Evolutionary conservation across 192 early-diverging fungal genomes (phyloP).

Genomic region (Rhizophagus sp.): DNA sequence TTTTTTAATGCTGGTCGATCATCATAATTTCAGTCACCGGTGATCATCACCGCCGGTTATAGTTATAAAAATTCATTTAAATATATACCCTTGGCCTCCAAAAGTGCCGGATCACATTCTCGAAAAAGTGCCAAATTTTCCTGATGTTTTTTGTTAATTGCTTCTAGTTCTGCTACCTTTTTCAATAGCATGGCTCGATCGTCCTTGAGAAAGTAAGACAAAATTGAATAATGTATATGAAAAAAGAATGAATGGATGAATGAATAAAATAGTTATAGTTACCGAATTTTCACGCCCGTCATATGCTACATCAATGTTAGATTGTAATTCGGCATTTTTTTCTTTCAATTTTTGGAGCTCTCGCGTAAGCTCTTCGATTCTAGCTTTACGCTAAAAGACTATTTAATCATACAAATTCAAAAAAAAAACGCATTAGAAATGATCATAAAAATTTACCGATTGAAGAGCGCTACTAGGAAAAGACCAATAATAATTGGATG

Average conservation of each 20-base stretch:
- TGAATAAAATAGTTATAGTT: conserved; percentile 32
- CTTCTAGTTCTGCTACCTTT: conserved; percentile 55
- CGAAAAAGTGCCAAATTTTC: conserved; percentile 65
- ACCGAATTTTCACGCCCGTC: conserved; percentile 69
- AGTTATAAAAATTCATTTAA: too few species aligned
- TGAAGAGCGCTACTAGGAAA: conserved; percentile 72
- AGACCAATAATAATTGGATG: conserved; percentile 92
- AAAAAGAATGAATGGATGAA: not conserved
- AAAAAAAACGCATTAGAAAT: conserved; percentile 8
- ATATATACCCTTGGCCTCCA: conserved; percentile 65
- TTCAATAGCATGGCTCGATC: conserved; percentile 54
- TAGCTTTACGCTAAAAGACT: conserved; percentile 45
- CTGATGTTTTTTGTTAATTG: conserved; percentile 40
- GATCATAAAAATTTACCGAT: conserved; percentile 39
- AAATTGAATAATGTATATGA: not conserved
- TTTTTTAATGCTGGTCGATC: too few species aligned
- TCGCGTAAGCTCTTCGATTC: conserved; percentile 49
- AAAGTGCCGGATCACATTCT: conserved; percentile 76
- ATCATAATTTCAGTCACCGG: too few species aligned
- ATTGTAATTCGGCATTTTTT: conserved; percentile 47
- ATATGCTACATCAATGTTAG: conserved; percentile 48
- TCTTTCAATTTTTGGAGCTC: conserved; percentile 51
- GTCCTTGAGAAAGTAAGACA: conserved; percentile 40
- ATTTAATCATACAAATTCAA: conserved; percentile 1
- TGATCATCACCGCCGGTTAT: too few species aligned